Percentiles rank a stretch among this genome's conserved stretches.
phyloP scores from a whole-genome alignment of 306 rosid species.

The Potentilla sterilis region DNA sequence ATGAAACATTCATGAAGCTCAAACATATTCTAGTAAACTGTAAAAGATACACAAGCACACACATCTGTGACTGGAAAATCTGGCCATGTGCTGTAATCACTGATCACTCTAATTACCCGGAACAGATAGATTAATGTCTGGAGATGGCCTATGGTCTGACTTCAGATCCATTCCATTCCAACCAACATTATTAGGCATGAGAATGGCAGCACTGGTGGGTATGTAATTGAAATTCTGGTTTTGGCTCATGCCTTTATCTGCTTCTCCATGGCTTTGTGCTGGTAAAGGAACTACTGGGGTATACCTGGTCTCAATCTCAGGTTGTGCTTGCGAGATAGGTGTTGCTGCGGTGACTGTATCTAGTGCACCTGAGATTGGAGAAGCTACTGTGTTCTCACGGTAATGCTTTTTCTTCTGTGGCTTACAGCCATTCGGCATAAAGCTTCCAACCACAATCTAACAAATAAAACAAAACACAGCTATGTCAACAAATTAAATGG shows the following conservation, averaged over 20 bases:
- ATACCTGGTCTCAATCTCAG: slow-evolving; percentile 25
- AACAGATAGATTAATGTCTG: slow-evolving; percentile 65
- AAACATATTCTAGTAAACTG: not conserved
- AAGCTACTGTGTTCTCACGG: slow-evolving; percentile 36
- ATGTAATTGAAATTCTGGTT: slow-evolving; percentile 28
- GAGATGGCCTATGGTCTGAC: slow-evolving; percentile 59
- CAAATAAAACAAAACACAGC: slow-evolving; percentile 17
- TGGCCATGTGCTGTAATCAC: slow-evolving; percentile 16
- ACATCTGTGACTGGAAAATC: not conserved
- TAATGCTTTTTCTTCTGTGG: slow-evolving; percentile 51
- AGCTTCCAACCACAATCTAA: slow-evolving; percentile 80
- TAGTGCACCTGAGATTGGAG: slow-evolving; percentile 39
- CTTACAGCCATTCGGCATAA: slow-evolving; percentile 47
- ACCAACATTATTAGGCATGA: slow-evolving; percentile 29
- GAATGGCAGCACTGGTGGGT: slow-evolving; percentile 16
- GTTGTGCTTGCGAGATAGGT: slow-evolving; percentile 54
- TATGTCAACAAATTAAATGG: not conserved
- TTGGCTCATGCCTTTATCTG: slow-evolving; percentile 25
- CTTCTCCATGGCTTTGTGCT: slow-evolving; percentile 43
- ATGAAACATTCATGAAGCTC: slow-evolving; percentile 1
- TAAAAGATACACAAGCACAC: not conserved
- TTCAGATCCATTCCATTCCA: slow-evolving; percentile 51
- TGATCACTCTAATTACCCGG: slow-evolving; percentile 36
- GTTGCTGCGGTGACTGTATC: slow-evolving; percentile 40
- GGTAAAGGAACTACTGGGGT: slow-evolving; percentile 22